Base-by-base conservation (phyloP, 345 rosid genomes). In the Citrus glauca region DNA sequence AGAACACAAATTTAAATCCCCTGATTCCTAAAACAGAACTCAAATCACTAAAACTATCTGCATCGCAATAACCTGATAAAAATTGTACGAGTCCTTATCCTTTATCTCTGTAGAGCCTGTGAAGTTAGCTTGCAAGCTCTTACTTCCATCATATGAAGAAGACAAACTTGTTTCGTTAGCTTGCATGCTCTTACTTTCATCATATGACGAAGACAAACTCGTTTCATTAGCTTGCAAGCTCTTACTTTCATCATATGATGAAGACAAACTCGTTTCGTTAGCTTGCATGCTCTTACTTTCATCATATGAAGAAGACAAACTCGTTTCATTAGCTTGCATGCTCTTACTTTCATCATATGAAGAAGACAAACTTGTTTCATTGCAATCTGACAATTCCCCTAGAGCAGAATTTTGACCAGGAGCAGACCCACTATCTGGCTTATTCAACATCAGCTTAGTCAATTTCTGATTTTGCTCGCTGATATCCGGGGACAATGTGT, bases 41-140 rank as follows among this genome's bases (percentile, higher is more conserved):
- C 66, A 50, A 27, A 45, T 37, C 66, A 25, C 0, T 76, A 35
- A 66, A 72, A 53, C 50, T 67, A 25, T 66, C 57, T 72, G 14
- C 69, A 50, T 24, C 57, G 13, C 20, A 76, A 74, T 83, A 82
- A 95, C 99, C 99, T 95, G 98, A 82, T 92, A 95, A 85, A 93
- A 92, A 81, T 87, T 90, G 86, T 95, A 91, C 0, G 83, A 84
- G 61, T 87, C 93, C 38, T 79, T 87, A 38, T 88, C 93, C 83
- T 90, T 89, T 50, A 80, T 79, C 63, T 90, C 90, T 56, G 64
- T 78, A 11, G 72, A 80, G 69, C 81, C 82, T 85, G 81, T 82
- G 32, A 79, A 79, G 78, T 53, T 80, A 67, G 73, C 74, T 35
- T 56, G 83, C 73, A 81, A 69, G 56, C 55, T 75, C 83, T 83